Base-by-base conservation (phyloP, 202 grass and related monocot species). In the Digitaria exilis region DNA sequence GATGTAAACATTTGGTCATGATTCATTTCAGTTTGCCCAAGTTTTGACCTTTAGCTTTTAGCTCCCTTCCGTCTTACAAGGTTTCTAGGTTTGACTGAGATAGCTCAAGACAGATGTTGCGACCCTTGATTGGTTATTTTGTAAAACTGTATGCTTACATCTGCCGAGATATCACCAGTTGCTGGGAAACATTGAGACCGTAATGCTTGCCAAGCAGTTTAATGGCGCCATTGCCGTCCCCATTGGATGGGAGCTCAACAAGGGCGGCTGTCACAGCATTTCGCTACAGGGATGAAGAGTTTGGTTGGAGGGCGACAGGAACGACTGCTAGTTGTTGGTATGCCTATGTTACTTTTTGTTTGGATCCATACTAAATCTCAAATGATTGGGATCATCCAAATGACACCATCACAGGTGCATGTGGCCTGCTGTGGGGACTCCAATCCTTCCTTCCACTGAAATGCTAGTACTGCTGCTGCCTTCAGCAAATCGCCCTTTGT, bases 361-460 rank as follows among this genome's bases (percentile, higher is more conserved):
- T 87, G 84, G 88, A 87, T 87, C 45, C 76, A 84, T 41, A 75
- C 63, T 90, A 64, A 83, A 75, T 87, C 76, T 84, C 80, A 71
- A 90, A 80, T 87, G 55, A 90, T 90, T 87, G 55, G 55, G 55
- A 61, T 81, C 88, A 61, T 81, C 88, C 88, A 90, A 87, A 90
- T 87, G 88, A 87, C 80, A 80, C 69, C 88, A 87, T 90, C 80
- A 80, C 75, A 87, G 63, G 19, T 71, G 69, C 80, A 76, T 84
- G 76, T 80, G 76, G 88, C 42, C 59, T 79, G 25, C 65, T 75
- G 79, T 90, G 84, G 80, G 79, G 84, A 90, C 84, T 83, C 28
- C 56, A 22, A 12, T n/a, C 69, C 60, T n/a, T n/a, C n/a, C n/a
- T 46, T 73, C 3, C 50, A 21, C 16, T 78, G 51, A 17, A 48